Conservation (phyloP, 345 rosid genomes). For the Carallia pectinifolia region DNA sequence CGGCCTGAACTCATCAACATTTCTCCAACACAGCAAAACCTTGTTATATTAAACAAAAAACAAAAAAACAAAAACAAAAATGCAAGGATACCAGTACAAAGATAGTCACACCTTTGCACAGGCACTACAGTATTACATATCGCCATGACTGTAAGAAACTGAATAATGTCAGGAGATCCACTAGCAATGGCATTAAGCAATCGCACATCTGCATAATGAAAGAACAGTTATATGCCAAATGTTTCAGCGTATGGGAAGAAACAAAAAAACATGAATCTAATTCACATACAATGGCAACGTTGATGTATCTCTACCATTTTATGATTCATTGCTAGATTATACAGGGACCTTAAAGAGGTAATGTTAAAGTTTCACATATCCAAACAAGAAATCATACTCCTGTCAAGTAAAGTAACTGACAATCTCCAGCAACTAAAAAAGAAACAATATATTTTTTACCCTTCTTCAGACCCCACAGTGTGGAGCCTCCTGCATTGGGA, state of each 20-base stretch:
- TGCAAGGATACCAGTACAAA: background rate
- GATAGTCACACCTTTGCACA: conserved; percentile 56
- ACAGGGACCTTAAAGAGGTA: background rate
- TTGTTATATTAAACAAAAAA: background rate
- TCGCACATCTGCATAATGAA: conserved; percentile 47
- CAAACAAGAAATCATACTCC: background rate
- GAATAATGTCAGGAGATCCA: conserved; percentile 78
- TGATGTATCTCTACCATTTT: conserved; percentile 7
- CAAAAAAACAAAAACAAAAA: background rate
- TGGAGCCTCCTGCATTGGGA: no score
- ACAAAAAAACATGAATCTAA: background rate
- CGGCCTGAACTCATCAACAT: background rate
- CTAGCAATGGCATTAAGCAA: conserved; percentile 68
- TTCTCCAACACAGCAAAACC: background rate
- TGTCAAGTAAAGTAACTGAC: background rate
- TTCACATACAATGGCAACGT: background rate
- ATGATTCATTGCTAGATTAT: background rate
- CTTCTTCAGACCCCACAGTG: no score
- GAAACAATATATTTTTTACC: background rate
- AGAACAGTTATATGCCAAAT: conserved; percentile 18
- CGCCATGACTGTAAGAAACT: conserved; percentile 89
- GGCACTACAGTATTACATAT: conserved; percentile 94
- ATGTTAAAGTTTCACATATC: background rate
- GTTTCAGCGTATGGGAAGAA: background rate
- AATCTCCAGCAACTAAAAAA: background rate